phyloP scores from a whole-genome alignment of 1,284 basidiomycete species.

The Somion occarium region DNA sequence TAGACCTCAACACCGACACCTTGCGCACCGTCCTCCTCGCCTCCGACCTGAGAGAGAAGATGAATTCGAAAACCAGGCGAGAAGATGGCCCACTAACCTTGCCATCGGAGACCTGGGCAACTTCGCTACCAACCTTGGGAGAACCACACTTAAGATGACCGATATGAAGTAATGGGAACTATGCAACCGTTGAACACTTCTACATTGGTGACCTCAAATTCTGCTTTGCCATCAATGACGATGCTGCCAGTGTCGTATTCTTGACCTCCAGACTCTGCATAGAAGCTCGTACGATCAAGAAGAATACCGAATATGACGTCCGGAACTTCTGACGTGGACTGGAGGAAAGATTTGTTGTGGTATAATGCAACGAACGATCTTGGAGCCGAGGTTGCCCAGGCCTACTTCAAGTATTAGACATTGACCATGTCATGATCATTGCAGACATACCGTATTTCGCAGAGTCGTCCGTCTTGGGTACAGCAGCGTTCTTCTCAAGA shows the following conservation, averaged over 20 bases:
- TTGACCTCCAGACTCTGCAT: constrained; percentile 96
- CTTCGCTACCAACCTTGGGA: constrained; percentile 63
- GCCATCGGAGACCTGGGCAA: constrained; percentile 76
- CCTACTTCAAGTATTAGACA: too few species aligned
- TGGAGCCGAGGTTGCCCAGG: constrained; percentile 72
- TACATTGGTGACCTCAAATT: constrained; percentile 93
- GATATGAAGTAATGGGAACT: constrained; percentile 82
- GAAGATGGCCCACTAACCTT: constrained; percentile 47
- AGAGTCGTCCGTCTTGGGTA: constrained; percentile 94
- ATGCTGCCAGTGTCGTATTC: constrained; percentile 96
- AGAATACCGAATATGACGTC: constrained; percentile 78
- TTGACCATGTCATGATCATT: too few species aligned
- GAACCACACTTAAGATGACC: constrained; percentile 80
- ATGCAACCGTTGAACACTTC: constrained; percentile 86
- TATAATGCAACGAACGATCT: constrained; percentile 88
- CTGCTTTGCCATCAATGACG: constrained; percentile 86
- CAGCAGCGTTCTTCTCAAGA: constrained; percentile 74
- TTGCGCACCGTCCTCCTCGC: constrained; percentile 86
- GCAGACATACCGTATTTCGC: constrained; percentile 65
- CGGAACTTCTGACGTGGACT: constrained; percentile 66
- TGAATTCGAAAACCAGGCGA: too few species aligned
- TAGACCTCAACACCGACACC: constrained; percentile 74
- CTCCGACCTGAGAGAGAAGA: constrained; percentile 81
- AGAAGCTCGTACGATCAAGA: constrained; percentile 95
- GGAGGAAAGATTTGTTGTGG: constrained; percentile 73